Evolutionary conservation across 139 green algal genomes (phyloP), one percentile per base, ranked within the genome.

Genomic region (Chlamydomonas sp.): DNA sequence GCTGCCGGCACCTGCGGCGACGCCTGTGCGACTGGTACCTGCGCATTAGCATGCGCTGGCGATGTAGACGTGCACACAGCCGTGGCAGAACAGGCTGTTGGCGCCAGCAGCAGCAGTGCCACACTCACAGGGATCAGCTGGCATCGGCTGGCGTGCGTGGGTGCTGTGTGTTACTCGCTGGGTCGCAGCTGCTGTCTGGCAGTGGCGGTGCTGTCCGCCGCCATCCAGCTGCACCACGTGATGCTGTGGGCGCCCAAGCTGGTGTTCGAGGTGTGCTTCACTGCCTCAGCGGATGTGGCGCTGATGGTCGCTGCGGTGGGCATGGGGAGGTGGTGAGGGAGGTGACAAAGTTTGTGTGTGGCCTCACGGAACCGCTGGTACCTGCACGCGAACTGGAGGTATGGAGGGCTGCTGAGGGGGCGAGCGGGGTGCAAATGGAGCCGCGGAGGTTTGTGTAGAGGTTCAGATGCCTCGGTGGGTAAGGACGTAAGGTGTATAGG

Each of bases 221-320:
- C 85, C 8, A 59, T 98, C 8, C 94, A 98, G 76, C 89, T 92
- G 60, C 86, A 94, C 57, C 97, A 98, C 90, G 93, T 99, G n/a
- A 94, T 98, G 90, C 93, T 96, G 63, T 98, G 96, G 97, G 94
- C 95, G 12, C 97, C 97, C 12, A 97, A 96, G 81, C 94, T 97
- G 85, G 88, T 98, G 62, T 99, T 99, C 92, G 96, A 99, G 85
- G 85, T 94, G n/a, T 92, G 77, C 63, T 95, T 96, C 58, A 58
- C 92, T 69, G 85, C 84, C 7, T 76, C 96, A 0, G 81, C 86
- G 1, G 86, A 93, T 18, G 61, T 86, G 12, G 81, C 73, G 3
- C 75, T 94, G 61, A 61, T 94, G 71, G 9, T 92, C 15, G 67
- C 57, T 17, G 84, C 84, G 62, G 59, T 68, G 17, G 59, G 5